A percentile compares a stretch with the other conserved stretches of the same genome.
phyloP scores from a whole-genome alignment of 1,139 yeast genomes.

The Waltiozyma sp. region DNA sequence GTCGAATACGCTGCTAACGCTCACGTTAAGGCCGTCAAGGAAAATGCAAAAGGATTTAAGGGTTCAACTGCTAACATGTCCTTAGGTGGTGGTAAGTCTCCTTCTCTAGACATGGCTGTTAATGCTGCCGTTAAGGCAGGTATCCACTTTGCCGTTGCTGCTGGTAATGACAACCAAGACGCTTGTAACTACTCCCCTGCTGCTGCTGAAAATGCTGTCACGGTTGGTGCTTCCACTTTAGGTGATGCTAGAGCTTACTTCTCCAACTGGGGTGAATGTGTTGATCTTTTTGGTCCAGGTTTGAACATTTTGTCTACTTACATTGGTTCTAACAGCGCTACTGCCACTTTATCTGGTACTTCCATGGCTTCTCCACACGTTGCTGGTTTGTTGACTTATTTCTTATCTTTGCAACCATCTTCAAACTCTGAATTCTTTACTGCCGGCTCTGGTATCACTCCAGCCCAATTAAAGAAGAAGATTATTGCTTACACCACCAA shows the following conservation, averaged over 20 bases:
- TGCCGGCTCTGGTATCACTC: constrained; percentile 56
- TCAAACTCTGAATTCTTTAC: constrained; percentile 62
- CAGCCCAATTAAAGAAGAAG: constrained; percentile 83
- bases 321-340: constrained; percentile 73
- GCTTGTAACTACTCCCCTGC: constrained; percentile 84
- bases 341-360: constrained; percentile 92
- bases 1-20: constrained; percentile 66
- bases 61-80: constrained; percentile 90
- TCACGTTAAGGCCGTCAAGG: constrained; percentile 46
- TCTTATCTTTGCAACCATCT: constrained; percentile 83
- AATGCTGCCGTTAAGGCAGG: constrained; percentile 78
- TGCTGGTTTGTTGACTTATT: constrained; percentile 83
- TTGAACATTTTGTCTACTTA: constrained; percentile 73
- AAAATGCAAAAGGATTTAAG: constrained; percentile 54
- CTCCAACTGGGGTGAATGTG: constrained; percentile 78
- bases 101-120: constrained; percentile 71
- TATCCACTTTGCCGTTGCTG: constrained; percentile 77
- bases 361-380: constrained; percentile 99
- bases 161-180: constrained; percentile 79
- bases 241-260: constrained; percentile 70
- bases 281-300: constrained; percentile 81
- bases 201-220: constrained; percentile 60
- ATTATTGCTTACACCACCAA: constrained; percentile 72
- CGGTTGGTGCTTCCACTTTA: constrained; percentile 76
- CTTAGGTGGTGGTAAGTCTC: constrained; percentile 79